Percentiles rank a stretch among this genome's conserved stretches.
phyloP scores from a whole-genome alignment of 2,329 filamentous ascomycete species.

The Pseudogymnoascus sp. region DNA sequence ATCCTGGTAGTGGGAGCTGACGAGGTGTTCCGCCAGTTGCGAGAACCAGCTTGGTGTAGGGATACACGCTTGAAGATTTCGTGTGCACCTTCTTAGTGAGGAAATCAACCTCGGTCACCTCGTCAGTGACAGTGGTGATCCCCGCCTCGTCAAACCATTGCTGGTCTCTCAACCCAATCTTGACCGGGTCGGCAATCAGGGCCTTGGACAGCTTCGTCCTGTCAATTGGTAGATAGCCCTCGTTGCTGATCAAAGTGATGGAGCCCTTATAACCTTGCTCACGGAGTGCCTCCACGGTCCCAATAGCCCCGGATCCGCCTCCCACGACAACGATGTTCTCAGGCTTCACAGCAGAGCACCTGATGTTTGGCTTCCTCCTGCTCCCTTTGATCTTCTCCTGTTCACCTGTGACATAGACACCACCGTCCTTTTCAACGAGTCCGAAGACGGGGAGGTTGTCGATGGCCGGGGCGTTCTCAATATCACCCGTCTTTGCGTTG shows the following conservation, averaged over 20 bases:
- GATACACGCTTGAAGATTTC: slow-evolving; percentile 59
- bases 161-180: slow-evolving; percentile 68
- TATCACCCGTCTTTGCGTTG: slow-evolving; percentile 78
- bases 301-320: slow-evolving; percentile 77
- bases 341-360: slow-evolving; percentile 48
- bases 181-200: slow-evolving; percentile 70
- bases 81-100: slow-evolving; percentile 65
- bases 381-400: slow-evolving; percentile 71
- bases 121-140: slow-evolving; percentile 51
- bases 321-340: slow-evolving; percentile 79
- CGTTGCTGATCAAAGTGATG: slow-evolving; percentile 76
- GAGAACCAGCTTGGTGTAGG: slow-evolving; percentile 83
- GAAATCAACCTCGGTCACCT: slow-evolving; percentile 73
- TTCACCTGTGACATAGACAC: slow-evolving; percentile 76
- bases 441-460: slow-evolving; percentile 81
- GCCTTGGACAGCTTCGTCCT: slow-evolving; percentile 94
- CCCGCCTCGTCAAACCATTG: slow-evolving; percentile 65
- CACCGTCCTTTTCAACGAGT: slow-evolving; percentile 71
- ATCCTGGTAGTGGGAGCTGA: slow-evolving; percentile 70
- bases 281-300: slow-evolving; percentile 73
- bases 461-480: slow-evolving; percentile 88
- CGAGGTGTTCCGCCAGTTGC: slow-evolving; percentile 78
- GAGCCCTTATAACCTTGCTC: slow-evolving; percentile 71
- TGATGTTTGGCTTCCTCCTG: slow-evolving; percentile 65
- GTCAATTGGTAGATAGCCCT: slow-evolving; percentile 84